Evolutionary conservation across 2,329 filamentous ascomycete species (phyloP).

Genomic region (Fusarium heterosporum): DNA sequence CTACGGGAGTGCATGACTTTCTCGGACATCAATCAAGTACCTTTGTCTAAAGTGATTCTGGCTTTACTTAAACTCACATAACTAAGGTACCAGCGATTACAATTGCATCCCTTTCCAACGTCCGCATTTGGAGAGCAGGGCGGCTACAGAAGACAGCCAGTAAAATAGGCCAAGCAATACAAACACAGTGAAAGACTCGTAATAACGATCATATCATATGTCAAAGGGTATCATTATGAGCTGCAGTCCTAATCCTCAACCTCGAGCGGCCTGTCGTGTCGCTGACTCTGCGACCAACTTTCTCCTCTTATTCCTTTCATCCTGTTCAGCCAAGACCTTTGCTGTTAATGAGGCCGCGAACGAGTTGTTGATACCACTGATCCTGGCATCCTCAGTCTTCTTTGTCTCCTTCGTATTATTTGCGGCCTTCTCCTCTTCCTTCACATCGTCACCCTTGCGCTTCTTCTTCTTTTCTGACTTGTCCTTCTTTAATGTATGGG

Average conservation of each 20-base stretch:
- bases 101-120: too few species aligned
- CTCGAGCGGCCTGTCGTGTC: slow-evolving; percentile 28
- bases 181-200: not conserved
- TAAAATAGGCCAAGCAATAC: not conserved
- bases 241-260: slow-evolving; percentile 20
- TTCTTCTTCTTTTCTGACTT: slow-evolving; percentile 75
- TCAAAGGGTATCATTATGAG: slow-evolving; percentile 41
- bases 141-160: not conserved
- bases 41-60: too few species aligned
- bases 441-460: slow-evolving; percentile 63
- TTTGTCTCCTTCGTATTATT: slow-evolving; percentile 50
- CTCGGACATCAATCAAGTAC: too few species aligned
- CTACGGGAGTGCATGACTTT: too few species aligned
- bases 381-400: slow-evolving; percentile 53
- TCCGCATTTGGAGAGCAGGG: too few species aligned
- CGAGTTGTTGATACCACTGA: slow-evolving; percentile 84
- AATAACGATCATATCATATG: not conserved
- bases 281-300: slow-evolving; percentile 64
- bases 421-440: slow-evolving; percentile 63
- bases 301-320: slow-evolving; percentile 80
- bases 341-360: slow-evolving; percentile 87
- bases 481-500: slow-evolving; percentile 90
- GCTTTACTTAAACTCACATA: too few species aligned
- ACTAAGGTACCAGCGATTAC: too few species aligned
- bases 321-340: slow-evolving; percentile 88